Base-by-base conservation (phyloP, 148 eudicot species). In the Camellia japonica region DNA sequence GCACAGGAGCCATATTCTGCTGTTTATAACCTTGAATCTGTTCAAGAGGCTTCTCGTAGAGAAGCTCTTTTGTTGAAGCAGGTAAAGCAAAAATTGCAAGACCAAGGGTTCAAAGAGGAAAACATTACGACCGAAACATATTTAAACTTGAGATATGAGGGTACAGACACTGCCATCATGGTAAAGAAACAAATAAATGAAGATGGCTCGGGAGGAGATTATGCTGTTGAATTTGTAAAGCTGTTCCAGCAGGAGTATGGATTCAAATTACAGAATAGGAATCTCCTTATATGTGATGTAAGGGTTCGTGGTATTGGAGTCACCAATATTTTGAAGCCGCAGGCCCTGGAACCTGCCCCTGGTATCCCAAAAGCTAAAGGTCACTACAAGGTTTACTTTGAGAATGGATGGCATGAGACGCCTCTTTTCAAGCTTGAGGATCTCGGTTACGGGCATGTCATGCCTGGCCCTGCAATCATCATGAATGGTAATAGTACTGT, bases 401-500 rank as follows among this genome's bases (percentile, higher is more conserved):
- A 84, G 65, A 88, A 83, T 79, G 89, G 90, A 69, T 96, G 95
- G 93, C 90, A 89, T 15, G 86, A 94, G 71, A 87, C 99, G 15
- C 97, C 95, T 54, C 81, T 94, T 70, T 94, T 87, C 87, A 93
- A 91, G 88, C 98, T 96, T 14, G 97, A 92, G 83, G 80, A 84
- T 82, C 84, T 96, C 12, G 90, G 91, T 16, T 88, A 82, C 73
- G 95, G 98, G 44, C 95, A 94, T 80, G 82, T 79, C 75, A 87
- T 96, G 3, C 79, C 84, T 41, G 99, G 99, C 44, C 99, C 99
- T 20, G 95, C 97, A 74, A 78, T 96, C 59, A 94, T 96, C 86
- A 96, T 96, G 99, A 96, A 96, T 72, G 99, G 99, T 60, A 96
- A 96, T 75, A 94, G 99, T 80, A 96, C 99, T 49, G 93, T 96